These are phyloP conservation scores for Platanthera guangdongensis DNA, from an alignment of 106 monocot species.

Conservation along the genomic window DNA sequence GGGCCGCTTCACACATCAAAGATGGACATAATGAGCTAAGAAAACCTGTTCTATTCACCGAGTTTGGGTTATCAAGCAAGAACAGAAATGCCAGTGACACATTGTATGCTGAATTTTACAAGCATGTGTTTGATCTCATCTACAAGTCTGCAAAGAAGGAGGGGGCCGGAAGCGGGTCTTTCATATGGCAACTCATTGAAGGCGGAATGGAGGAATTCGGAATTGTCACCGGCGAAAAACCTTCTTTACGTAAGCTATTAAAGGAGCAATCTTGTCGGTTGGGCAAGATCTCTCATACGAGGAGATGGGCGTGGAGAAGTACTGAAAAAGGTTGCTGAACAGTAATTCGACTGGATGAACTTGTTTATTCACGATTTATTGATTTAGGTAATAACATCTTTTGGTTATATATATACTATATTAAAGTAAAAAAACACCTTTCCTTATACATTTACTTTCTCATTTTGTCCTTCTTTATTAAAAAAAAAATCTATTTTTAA, in stretches of 20 bases:
- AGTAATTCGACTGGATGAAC: no score
- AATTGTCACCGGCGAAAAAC: constrained; percentile 43
- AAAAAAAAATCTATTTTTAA: no score
- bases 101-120: constrained; percentile 45
- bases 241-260: constrained; percentile 47
- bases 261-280: constrained; percentile 75
- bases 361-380: no score
- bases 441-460: no score
- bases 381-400: no score
- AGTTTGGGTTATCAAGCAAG: constrained; percentile 69
- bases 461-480: no score
- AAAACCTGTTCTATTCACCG: constrained; percentile 75
- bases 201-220: constrained; percentile 66
- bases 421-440: no score
- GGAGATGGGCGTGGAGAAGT: constrained; percentile 3
- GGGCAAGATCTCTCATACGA: constrained; percentile 20
- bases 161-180: constrained; percentile 60
- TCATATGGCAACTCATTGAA: constrained; percentile 75
- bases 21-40: constrained; percentile 61
- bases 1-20: constrained; percentile 75
- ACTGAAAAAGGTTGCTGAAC: constrained; percentile 1
- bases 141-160: constrained; percentile 44
- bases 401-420: no score
- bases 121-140: constrained; percentile 44
- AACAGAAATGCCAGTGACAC: constrained; percentile 43